Conservation (phyloP, 176 grass and related monocot genomes). For the Pontederia crassipes region DNA sequence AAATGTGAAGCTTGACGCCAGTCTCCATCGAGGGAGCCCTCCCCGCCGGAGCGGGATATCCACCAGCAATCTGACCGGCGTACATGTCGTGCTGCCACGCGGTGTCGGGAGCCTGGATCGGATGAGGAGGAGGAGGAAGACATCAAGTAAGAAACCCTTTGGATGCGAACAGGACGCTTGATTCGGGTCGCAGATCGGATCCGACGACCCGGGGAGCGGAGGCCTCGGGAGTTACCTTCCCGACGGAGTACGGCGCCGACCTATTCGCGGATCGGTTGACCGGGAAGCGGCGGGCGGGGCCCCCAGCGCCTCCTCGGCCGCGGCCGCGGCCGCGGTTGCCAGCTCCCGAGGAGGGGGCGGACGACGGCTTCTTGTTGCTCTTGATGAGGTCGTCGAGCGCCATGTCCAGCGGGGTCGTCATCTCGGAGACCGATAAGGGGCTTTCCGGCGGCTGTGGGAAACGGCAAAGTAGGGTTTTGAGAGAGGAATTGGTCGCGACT, state of each 20-base stretch:
- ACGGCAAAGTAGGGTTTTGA: background rate
- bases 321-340: background rate
- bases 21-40: slow-evolving; percentile 3
- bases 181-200: background rate
- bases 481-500: background rate
- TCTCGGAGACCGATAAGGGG: background rate
- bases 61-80: slow-evolving; percentile 13
- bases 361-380: slow-evolving; percentile 30
- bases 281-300: slow-evolving; percentile 24
- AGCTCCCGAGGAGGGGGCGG: background rate
- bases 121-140: background rate
- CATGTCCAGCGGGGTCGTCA: slow-evolving; percentile 53
- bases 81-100: slow-evolving; percentile 32
- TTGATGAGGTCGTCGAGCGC: slow-evolving; percentile 73
- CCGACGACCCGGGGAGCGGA: background rate
- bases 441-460: background rate
- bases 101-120: slow-evolving; percentile 13
- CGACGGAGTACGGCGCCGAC: slow-evolving; percentile 6
- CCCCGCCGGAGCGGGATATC: background rate
- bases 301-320: background rate
- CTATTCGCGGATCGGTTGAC: slow-evolving; percentile 27
- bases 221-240: slow-evolving; percentile 1
- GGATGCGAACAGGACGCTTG: background rate
- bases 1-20: slow-evolving; percentile 19
- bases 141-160: slow-evolving; percentile 6